A percentile compares a stretch with the other conserved stretches of the same genome.
phyloP scores from a whole-genome alignment of 2,329 filamentous ascomycete species.

The Cercospora sp. region DNA sequence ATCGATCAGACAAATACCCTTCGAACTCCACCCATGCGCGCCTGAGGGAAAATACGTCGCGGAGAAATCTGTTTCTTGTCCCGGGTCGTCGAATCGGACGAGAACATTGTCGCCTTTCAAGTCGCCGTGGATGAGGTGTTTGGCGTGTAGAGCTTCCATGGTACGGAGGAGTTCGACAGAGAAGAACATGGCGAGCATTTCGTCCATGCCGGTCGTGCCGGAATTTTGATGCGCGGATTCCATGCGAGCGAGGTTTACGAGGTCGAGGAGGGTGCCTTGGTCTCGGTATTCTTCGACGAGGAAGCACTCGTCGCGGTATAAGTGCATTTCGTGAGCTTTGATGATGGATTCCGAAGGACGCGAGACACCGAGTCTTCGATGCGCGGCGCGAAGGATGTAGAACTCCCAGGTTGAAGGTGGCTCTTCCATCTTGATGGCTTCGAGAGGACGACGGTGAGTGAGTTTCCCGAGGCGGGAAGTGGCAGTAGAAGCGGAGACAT shows the following conservation, averaged over 20 bases:
- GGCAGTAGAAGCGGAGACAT: conserved; percentile 41
- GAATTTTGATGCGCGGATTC: conserved; percentile 40
- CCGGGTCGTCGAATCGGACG: conserved; percentile 68
- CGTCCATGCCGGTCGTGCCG: conserved; percentile 72
- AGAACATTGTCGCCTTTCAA: conserved; percentile 95
- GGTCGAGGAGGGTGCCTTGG: conserved; percentile 90
- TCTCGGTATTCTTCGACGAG: conserved; percentile 83
- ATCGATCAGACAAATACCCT: conserved; percentile 86
- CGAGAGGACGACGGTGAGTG: conserved; percentile 60
- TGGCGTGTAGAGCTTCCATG: conserved; percentile 79
- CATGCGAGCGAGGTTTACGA: conserved; percentile 80
- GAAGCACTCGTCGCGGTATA: conserved; percentile 88
- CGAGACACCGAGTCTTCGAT: conserved; percentile 67
- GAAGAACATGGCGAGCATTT: conserved; percentile 92
- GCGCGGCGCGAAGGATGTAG: conserved; percentile 84
- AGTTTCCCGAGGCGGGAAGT: conserved; percentile 61
- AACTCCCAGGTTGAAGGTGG: conserved; percentile 93
- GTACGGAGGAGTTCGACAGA: conserved; percentile 86
- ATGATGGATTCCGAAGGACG: conserved; percentile 77
- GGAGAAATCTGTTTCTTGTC: conserved; percentile 51
- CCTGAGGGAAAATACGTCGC: conserved; percentile 72
- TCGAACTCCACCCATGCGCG: conserved; percentile 71
- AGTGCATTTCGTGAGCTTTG: conserved; percentile 82
- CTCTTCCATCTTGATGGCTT: conserved; percentile 93
- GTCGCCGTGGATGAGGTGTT: conserved; percentile 83